phyloP scores from a whole-genome alignment of 441 rosid genomes.

The Gossypium schwendimanii region DNA sequence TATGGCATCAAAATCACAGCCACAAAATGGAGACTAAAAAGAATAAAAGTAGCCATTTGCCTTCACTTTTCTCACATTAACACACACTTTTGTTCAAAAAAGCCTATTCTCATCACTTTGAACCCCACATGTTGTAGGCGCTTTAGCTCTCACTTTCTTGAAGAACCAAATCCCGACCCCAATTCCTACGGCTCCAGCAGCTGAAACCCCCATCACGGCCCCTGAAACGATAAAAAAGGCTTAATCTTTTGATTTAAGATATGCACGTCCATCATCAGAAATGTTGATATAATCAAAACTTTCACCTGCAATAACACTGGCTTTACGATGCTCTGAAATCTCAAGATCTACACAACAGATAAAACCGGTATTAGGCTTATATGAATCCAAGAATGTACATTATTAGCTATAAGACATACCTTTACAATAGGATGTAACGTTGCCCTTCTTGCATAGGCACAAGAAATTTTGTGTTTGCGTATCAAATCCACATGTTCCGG shows the following conservation, averaged over 20 bases:
- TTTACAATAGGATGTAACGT: constrained; percentile 61
- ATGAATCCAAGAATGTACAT: neutral
- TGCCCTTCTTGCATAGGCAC: constrained; percentile 59
- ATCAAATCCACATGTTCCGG: constrained; percentile 70
- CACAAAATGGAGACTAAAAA: neutral
- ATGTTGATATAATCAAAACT: neutral
- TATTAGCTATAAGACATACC: constrained; percentile 31
- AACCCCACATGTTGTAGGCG: constrained; percentile 84
- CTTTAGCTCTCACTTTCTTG: constrained; percentile 72
- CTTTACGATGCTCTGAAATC: constrained; percentile 31
- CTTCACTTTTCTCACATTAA: neutral
- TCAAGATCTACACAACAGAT: neutral
- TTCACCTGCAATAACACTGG: constrained; percentile 54
- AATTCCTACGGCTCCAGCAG: constrained; percentile 66
- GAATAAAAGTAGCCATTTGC: neutral
- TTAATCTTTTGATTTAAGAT: neutral
- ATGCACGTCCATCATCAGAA: neutral
- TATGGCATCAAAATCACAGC: neutral
- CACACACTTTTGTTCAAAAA: constrained; percentile 25
- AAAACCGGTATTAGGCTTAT: neutral
- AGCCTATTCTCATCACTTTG: constrained; percentile 79
- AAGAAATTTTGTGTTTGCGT: constrained; percentile 43
- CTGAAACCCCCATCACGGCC: constrained; percentile 63
- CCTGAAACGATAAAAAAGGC: constrained; percentile 28
- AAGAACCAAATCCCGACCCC: constrained; percentile 73